These are phyloP conservation scores for Fonsecaea pugnacius DNA, from an alignment of 2,329 filamentous ascomycete species.

Conservation along the genomic window DNA sequence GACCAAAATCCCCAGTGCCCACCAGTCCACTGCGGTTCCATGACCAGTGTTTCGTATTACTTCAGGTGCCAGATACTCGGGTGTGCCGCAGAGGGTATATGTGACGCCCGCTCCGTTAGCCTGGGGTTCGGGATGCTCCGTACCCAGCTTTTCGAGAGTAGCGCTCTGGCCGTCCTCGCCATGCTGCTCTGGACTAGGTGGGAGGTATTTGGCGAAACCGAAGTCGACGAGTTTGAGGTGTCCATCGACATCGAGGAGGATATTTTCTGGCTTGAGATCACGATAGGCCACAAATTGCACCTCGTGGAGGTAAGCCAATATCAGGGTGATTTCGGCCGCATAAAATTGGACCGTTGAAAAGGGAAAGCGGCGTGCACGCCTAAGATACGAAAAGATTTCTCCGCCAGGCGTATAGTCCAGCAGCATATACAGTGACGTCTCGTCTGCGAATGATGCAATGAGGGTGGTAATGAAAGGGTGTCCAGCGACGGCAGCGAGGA, in stretches of 20 bases:
- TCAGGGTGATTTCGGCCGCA: slow-evolving; percentile 68
- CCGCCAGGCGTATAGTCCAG: slow-evolving; percentile 71
- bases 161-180: slow-evolving; percentile 18
- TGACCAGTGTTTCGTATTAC: slow-evolving; percentile 69
- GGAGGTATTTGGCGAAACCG: slow-evolving; percentile 69
- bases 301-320: slow-evolving; percentile 68
- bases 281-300: slow-evolving; percentile 67
- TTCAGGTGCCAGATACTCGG: slow-evolving; percentile 70
- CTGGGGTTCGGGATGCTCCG: slow-evolving; percentile 27
- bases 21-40: slow-evolving; percentile 70
- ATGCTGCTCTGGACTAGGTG: slow-evolving; percentile 27
- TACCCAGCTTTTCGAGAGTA: slow-evolving; percentile 15
- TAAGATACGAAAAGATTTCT: slow-evolving; percentile 69
- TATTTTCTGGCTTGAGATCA: slow-evolving; percentile 72
- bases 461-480: slow-evolving; percentile 70
- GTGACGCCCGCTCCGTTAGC: slow-evolving; percentile 46
- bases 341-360: slow-evolving; percentile 65
- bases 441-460: slow-evolving; percentile 67
- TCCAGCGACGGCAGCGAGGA: slow-evolving; percentile 64
- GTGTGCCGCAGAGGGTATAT: slow-evolving; percentile 69
- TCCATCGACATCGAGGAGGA: slow-evolving; percentile 67
- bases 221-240: slow-evolving; percentile 71
- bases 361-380: slow-evolving; percentile 65
- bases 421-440: slow-evolving; percentile 61
- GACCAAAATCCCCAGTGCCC: slow-evolving; percentile 69